These are phyloP conservation scores for Fusarium drepaniforme DNA, from an alignment of 2,329 filamentous ascomycete species.

Conservation along the genomic window DNA sequence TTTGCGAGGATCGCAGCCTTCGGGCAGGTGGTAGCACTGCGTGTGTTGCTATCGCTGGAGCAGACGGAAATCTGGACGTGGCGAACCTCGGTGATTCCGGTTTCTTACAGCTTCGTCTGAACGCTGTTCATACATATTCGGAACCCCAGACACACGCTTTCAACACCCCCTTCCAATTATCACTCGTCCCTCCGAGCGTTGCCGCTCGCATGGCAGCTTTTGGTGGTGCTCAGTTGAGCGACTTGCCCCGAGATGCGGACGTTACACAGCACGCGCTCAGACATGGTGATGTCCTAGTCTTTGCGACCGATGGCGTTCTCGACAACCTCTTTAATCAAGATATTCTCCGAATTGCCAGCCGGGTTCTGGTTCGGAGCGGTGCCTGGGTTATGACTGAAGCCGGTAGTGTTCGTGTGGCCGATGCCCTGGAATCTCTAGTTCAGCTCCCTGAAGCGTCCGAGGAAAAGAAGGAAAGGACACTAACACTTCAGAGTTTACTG, in stretches of 20 bases:
- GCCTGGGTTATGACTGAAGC: conserved; percentile 77
- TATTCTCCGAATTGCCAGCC: conserved; percentile 82
- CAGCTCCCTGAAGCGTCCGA: conserved; percentile 43
- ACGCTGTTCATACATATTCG: conserved; percentile 86
- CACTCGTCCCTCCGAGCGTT: conserved; percentile 85
- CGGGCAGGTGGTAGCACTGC: conserved; percentile 91
- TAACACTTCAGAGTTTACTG: conserved; percentile 80
- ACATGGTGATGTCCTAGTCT: conserved; percentile 93
- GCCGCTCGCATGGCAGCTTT: conserved; percentile 85
- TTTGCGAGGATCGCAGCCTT: conserved; percentile 80
- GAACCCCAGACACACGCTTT: conserved; percentile 94
- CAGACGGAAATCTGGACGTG: conserved; percentile 82
- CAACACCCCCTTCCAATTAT: conserved; percentile 97
- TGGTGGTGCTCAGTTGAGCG: conserved; percentile 83
- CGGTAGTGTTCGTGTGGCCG: conserved; percentile 72
- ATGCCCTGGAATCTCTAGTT: conserved; percentile 65
- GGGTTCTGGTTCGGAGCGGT: conserved; percentile 77
- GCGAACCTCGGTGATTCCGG: conserved; percentile 97
- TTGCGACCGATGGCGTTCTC: conserved; percentile 95
- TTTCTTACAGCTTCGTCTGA: conserved; percentile 87
- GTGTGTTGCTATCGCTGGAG: conserved; percentile 82
- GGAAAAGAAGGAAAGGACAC: conserved; percentile 42
- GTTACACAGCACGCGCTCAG: conserved; percentile 81
- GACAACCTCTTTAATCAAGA: conserved; percentile 96
- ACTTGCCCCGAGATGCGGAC: conserved; percentile 86